Base-by-base conservation (phyloP, 208 protist species). In the Sergeia podlipaevii region DNA sequence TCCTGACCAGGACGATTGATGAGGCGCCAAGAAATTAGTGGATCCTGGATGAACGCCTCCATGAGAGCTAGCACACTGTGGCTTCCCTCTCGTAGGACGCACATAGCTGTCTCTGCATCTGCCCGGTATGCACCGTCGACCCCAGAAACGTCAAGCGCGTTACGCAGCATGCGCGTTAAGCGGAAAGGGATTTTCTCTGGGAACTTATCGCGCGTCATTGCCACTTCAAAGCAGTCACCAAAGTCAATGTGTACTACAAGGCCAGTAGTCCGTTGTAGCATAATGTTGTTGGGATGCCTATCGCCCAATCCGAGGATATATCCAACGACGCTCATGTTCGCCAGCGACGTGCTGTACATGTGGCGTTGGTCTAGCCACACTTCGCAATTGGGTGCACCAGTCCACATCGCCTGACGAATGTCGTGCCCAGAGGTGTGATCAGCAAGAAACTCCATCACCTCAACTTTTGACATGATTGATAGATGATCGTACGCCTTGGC, bases 181-280 rank as follows among this genome's bases (percentile, higher is more conserved):
- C 99, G 84, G 83, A 99, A 99, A 5, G 99, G 99, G 17, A 99
- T 86, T 46, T 97, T 98, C 72, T 99, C 99, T 2, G 99, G 98
- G 57, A 98, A 99, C 68, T 99, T 98, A 21, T 99, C 97, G 23
- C 99, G 77, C 17, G 93, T 93, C 97, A 99, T 99, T 4, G 98
- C 98, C 10, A 99, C 97, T 75, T 99, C 99, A 69, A 99, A 99
- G 75, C 99, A 99, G 80, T 99, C 99, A 45, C 99, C 99, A 89
- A 99, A 99, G 76, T 99, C 99, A 70, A 99, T 99, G 85, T 99
- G 99, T 13, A 99, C 79, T 33, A 99, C 85, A 26, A 98, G 90
- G 23, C 98, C 98, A 4, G 87, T 76, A 21, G 92, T 80, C 33
- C 74, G 65, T 64, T 99, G 89, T 11, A 99, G 70, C 98, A 99